phyloP scores from a whole-genome alignment of 2,329 filamentous ascomycete genomes.

The Sclerotinia spermophila region DNA sequence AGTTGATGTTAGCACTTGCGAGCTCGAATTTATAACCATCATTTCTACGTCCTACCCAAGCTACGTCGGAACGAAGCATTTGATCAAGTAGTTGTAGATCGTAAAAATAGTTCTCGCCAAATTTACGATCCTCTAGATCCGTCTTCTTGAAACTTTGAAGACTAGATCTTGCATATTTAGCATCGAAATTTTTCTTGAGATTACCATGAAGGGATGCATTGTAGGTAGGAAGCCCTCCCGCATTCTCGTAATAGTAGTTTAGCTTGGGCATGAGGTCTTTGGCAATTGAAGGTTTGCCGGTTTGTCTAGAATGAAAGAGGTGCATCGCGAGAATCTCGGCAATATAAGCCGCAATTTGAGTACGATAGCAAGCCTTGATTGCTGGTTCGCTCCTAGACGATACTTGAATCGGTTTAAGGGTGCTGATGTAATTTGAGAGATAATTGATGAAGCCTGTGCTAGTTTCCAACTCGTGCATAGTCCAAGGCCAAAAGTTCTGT shows the following conservation, averaged over 20 bases:
- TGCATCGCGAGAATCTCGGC: slow-evolving; percentile 90
- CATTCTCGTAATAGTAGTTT: slow-evolving; percentile 75
- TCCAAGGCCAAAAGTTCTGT: slow-evolving; percentile 96
- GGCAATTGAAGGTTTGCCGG: slow-evolving; percentile 63
- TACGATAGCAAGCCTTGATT: slow-evolving; percentile 52
- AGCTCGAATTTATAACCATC: slow-evolving; percentile 81
- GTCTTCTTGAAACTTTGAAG: slow-evolving; percentile 81
- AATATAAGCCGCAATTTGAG: slow-evolving; percentile 73
- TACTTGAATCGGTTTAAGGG: slow-evolving; percentile 50
- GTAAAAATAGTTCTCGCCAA: slow-evolving; percentile 81
- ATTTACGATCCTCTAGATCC: slow-evolving; percentile 56
- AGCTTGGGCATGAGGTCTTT: slow-evolving; percentile 71
- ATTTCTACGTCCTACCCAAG: slow-evolving; percentile 67
- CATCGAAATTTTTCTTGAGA: slow-evolving; percentile 77
- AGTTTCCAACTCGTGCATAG: slow-evolving; percentile 72
- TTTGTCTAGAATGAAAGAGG: slow-evolving; percentile 78
- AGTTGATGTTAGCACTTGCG: slow-evolving; percentile 79
- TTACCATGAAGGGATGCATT: slow-evolving; percentile 85
- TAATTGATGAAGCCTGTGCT: slow-evolving; percentile 70
- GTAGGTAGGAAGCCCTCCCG: slow-evolving; percentile 74
- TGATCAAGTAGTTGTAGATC: slow-evolving; percentile 70
- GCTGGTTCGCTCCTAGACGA: slow-evolving; percentile 50
- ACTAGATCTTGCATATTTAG: slow-evolving; percentile 68
- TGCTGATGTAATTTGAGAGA: slow-evolving; percentile 66
- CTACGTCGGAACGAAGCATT: slow-evolving; percentile 71